A percentile compares a stretch with the other conserved stretches of the same genome.
These are phyloP conservation scores for Alternaria triticimaculans DNA, from an alignment of 2,329 filamentous ascomycete genomes.

Conservation along the genomic window DNA sequence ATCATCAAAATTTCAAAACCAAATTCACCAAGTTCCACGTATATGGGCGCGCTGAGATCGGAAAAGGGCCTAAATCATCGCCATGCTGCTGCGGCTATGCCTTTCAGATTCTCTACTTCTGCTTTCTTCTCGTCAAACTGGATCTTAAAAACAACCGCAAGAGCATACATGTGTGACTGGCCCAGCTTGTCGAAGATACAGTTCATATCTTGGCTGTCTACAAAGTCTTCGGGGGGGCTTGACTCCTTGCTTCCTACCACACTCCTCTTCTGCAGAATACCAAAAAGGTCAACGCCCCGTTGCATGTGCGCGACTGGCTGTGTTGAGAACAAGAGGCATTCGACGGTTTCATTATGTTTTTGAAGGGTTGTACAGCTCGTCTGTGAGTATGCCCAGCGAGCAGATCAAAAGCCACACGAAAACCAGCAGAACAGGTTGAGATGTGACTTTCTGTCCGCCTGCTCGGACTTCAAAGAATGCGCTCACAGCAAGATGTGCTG, in stretches of 20 bases:
- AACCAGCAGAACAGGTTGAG: fast-evolving
- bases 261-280: not conserved
- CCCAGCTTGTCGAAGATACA: not conserved
- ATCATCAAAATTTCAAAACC: not conserved
- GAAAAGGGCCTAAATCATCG: not conserved
- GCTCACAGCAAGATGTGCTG: fast-evolving
- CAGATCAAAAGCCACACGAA: not conserved
- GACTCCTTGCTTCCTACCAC: not conserved
- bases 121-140: not conserved
- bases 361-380: fast-evolving
- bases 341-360: fast-evolving
- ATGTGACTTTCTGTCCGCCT: not conserved
- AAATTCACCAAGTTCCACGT: not conserved
- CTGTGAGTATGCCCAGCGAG: fast-evolving
- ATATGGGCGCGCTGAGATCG: not conserved
- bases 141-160: too few relatives aligned
- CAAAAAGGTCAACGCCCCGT: fast-evolving
- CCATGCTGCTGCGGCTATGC: not conserved
- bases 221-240: not conserved
- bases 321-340: fast-evolving
- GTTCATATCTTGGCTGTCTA: fast-evolving
- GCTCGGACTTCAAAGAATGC: not conserved
- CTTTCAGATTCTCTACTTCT: fast-evolving
- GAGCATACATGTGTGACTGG: not conserved
- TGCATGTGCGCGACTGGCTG: not conserved